These are phyloP conservation scores for Thozetella sp. DNA, from an alignment of 495 filamentous ascomycete species.

Conservation along the genomic window DNA sequence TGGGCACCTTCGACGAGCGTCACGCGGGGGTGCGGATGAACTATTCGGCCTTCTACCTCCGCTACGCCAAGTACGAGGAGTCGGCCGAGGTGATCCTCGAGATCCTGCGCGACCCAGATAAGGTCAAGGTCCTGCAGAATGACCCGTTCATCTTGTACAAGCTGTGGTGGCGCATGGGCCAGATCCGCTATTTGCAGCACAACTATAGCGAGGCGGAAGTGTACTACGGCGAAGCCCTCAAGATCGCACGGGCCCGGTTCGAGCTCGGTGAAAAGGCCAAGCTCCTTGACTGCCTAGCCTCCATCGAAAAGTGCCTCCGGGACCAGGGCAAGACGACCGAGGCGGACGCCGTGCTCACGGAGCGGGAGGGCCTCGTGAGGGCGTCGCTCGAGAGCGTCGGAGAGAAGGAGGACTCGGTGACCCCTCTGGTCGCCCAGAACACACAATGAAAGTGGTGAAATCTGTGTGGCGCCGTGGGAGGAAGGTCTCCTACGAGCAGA, in stretches of 20 bases:
- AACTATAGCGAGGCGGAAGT: background rate
- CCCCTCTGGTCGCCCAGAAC: background rate
- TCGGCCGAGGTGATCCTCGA: background rate
- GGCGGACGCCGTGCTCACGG: conserved; percentile 4
- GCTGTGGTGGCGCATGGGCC: conserved; percentile 2
- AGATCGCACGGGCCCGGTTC: background rate
- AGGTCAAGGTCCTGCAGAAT: background rate
- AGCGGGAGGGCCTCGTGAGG: conserved; percentile 7
- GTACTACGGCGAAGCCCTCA: conserved; percentile 2
- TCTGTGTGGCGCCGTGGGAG: background rate
- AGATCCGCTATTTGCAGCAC: background rate
- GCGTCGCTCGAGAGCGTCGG: conserved; percentile 4
- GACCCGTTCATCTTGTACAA: conserved; percentile 3
- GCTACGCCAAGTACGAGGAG: conserved; percentile 1
- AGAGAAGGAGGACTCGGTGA: conserved; percentile 7
- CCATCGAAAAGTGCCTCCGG: conserved; percentile 8
- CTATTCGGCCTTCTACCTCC: conserved; percentile 7
- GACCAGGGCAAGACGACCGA: conserved; percentile 4
- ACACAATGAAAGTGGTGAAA: no score
- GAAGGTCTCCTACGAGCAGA: no score
- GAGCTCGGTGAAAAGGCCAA: background rate
- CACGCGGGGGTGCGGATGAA: conserved; percentile 13
- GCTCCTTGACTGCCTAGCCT: conserved; percentile 4
- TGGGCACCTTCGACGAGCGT: conserved; percentile 10
- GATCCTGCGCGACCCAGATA: conserved; percentile 1